phyloP scores from a whole-genome alignment of 2,329 filamentous ascomycete species.

The Sclerotinia sclerotiorum region DNA sequence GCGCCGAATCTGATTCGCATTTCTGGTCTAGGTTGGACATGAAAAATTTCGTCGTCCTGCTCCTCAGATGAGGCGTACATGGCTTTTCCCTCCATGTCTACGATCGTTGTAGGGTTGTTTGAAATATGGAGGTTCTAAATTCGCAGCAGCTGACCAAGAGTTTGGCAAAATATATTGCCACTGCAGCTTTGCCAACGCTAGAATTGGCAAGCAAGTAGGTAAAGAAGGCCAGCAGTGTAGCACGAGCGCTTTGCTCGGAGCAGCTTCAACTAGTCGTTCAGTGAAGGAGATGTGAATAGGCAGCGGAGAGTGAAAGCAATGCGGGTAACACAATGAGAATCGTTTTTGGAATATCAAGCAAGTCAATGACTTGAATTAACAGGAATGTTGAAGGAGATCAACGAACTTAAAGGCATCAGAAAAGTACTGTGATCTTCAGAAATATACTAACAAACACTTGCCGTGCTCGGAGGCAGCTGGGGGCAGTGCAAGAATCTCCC shows the following conservation, averaged over 20 bases:
- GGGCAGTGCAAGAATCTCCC: conserved; percentile 4
- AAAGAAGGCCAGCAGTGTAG: not conserved
- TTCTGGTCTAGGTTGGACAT: conserved; percentile 24
- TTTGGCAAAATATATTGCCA: not conserved
- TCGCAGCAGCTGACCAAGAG: not conserved
- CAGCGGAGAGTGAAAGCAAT: not conserved
- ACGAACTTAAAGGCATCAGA: not conserved
- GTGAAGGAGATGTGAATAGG: not conserved
- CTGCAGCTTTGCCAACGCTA: not conserved
- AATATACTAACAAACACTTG: not conserved
- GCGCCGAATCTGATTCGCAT: conserved; percentile 25
- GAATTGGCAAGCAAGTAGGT: not conserved
- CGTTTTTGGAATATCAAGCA: not conserved
- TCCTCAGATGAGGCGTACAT: conserved; percentile 13
- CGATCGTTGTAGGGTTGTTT: not conserved
- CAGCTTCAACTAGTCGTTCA: not conserved
- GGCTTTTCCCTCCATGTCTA: conserved; percentile 23
- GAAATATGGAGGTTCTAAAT: not conserved
- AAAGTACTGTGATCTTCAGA: not conserved
- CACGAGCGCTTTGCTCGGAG: not conserved
- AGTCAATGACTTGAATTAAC: not conserved
- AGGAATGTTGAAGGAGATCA: not conserved
- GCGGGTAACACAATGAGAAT: not conserved
- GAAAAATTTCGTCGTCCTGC: conserved; percentile 24
- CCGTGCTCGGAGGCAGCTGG: not conserved